These are phyloP conservation scores for Grigorovia transvaalensis DNA, from an alignment of 805 yeast species.

Conservation along the genomic window DNA sequence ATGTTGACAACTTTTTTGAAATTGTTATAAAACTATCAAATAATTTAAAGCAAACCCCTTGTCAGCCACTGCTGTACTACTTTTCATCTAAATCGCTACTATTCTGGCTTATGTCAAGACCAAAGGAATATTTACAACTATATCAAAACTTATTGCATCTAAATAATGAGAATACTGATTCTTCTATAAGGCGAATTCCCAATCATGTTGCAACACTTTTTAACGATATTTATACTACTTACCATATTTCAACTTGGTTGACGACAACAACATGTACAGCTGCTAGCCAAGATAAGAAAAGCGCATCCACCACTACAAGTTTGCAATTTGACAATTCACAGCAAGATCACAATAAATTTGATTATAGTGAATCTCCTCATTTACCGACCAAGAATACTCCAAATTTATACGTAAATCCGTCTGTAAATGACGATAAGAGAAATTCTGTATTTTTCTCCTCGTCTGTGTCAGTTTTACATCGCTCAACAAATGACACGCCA, in stretches of 20 bases:
- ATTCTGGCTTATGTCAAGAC: slow-evolving; percentile 40
- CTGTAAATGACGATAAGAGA: background rate
- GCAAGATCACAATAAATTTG: background rate
- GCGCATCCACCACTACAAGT: background rate
- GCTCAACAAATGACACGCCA: background rate
- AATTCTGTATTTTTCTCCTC: background rate
- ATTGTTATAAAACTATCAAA: slow-evolving; percentile 30
- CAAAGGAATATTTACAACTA: slow-evolving; percentile 32
- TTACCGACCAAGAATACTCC: background rate
- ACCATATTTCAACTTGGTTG: slow-evolving; percentile 10
- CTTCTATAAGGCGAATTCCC: slow-evolving; percentile 9
- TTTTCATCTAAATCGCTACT: slow-evolving; percentile 35
- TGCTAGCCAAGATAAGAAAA: background rate
- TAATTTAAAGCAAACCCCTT: slow-evolving; percentile 33
- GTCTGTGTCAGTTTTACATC: background rate
- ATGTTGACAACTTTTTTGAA: slow-evolving; percentile 30
- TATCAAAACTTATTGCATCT: slow-evolving; percentile 7
- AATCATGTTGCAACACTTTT: slow-evolving; percentile 12
- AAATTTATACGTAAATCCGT: background rate
- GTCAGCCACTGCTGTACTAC: slow-evolving; percentile 34
- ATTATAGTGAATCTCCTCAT: background rate
- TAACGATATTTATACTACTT: slow-evolving; percentile 13
- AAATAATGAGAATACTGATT: slow-evolving; percentile 6
- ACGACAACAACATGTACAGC: slow-evolving; percentile 1
- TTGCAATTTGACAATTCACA: background rate